Evolutionary conservation across 1,284 basidiomycete genomes (phyloP).

Genomic region (Hortiboletus rubellus): DNA sequence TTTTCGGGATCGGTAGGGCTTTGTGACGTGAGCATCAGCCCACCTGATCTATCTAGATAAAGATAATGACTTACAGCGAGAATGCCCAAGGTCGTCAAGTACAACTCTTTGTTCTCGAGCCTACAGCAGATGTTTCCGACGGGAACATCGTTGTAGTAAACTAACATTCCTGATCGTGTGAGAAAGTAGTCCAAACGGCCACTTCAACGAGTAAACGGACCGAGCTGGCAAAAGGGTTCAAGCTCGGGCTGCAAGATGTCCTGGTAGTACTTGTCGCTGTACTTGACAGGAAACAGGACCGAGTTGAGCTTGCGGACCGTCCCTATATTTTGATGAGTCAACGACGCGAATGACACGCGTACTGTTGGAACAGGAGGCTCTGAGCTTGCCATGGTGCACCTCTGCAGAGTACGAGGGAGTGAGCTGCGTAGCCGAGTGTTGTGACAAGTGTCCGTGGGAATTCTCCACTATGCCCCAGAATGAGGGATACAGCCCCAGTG

Average conservation of each 20-base stretch:
- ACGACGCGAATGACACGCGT: slow-evolving; percentile 67
- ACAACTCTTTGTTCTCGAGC: slow-evolving; percentile 68
- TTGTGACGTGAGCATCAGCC: slow-evolving; percentile 19
- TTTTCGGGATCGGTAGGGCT: slow-evolving; percentile 77
- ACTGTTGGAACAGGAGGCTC: slow-evolving; percentile 30
- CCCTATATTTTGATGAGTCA: slow-evolving; percentile 78
- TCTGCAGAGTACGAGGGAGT: neutral
- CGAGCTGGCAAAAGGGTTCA: slow-evolving; percentile 79
- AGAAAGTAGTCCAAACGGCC: slow-evolving; percentile 21
- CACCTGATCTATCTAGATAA: slow-evolving; percentile 14
- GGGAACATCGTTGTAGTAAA: slow-evolving; percentile 84
- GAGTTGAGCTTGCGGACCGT: slow-evolving; percentile 80
- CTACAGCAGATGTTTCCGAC: slow-evolving; percentile 82
- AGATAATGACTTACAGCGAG: slow-evolving; percentile 61
- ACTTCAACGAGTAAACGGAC: slow-evolving; percentile 40
- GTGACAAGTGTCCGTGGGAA: slow-evolving; percentile 30
- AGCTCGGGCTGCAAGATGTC: slow-evolving; percentile 69
- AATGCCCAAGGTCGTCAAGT: slow-evolving; percentile 84
- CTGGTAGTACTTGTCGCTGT: slow-evolving; percentile 79
- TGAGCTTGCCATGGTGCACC: slow-evolving; percentile 24
- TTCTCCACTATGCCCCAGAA: neutral
- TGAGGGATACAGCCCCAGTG: slow-evolving; percentile 9
- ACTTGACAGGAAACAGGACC: slow-evolving; percentile 78
- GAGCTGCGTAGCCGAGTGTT: slow-evolving; percentile 14
- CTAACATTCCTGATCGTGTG: slow-evolving; percentile 41